Evolutionary conservation across 441 rosid species (phyloP).

Genomic region (Gossypium aridum): DNA sequence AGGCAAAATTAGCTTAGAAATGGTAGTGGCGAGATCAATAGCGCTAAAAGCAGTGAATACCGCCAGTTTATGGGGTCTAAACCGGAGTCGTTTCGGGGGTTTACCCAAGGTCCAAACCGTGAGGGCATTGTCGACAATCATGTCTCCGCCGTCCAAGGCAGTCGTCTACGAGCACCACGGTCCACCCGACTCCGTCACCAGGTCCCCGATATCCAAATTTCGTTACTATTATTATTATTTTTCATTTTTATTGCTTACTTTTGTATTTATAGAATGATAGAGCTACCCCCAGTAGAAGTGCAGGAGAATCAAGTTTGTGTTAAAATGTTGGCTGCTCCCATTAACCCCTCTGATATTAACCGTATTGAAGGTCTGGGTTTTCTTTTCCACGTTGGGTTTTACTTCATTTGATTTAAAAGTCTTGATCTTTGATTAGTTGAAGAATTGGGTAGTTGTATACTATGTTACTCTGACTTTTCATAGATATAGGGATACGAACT

Average conservation of each 20-base stretch:
- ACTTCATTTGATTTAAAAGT: not conserved
- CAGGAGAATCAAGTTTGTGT: constrained; percentile 77
- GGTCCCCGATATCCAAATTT: constrained; percentile 24
- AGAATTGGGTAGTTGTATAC: not conserved
- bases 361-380: constrained; percentile 73
- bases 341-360: constrained; percentile 92
- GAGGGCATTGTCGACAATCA: constrained; percentile 48
- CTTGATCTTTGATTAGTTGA: not conserved
- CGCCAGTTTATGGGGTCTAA: constrained; percentile 11
- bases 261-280: constrained; percentile 35
- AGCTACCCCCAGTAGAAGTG: constrained; percentile 68
- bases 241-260: not conserved
- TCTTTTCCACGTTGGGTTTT: not conserved
- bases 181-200: constrained; percentile 70
- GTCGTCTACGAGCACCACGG: constrained; percentile 80
- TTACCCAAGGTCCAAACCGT: constrained; percentile 11
- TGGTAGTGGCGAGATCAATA: constrained; percentile 30
- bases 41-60: constrained; percentile 15
- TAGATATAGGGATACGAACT: too few species aligned
- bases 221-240: not conserved
- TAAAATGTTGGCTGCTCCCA: constrained; percentile 85
- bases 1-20: constrained; percentile 6
- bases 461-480: too few species aligned
- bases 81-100: not conserved
- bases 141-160: constrained; percentile 84